Base-by-base conservation (phyloP, 257 asterid species). In the Jaltomata sinuosa region DNA sequence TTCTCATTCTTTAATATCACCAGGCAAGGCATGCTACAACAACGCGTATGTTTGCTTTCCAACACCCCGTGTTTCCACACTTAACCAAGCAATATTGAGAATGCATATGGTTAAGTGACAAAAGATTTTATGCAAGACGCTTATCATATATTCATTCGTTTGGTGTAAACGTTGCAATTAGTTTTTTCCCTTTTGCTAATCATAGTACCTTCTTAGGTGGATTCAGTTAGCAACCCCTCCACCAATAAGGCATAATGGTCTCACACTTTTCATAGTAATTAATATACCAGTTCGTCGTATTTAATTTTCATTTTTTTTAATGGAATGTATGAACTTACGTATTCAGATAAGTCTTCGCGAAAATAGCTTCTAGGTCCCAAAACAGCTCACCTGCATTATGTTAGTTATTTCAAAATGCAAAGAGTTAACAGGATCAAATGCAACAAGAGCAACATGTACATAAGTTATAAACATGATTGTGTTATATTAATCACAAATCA, bases 171-270 rank as follows among this genome's bases (percentile, higher is more conserved):
- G 15, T 6, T 21, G 53, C 54, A 55, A 49, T 38, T 32, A 85
- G 77, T 83, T 85, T 84, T 80, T 85, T 85, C 89, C 88, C 88
- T 82, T 89, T 72, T 64, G 18, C 18, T 49, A 49, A n/a, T 12
- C 19, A 89, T 87, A 67, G 84, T 90, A 77, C 92, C 89, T 85
- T 87, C 91, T 31, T 87, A 68, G 64, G 90, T 89, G 74, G 92
- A 90, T 81, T 91, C 95, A 65, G 91, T 89, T 16, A 88, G 88
- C 85, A 92, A 87, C 67, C 85, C 82, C 84, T 88, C 93, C 83
- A 87, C 91, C 83, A 92, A 82, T 68, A 90, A 84, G 45, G 85
- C 89, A 88, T 86, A 89, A 91, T 89, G 88, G 88, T 89, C 91
- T 34, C 89, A 85, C 91, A 89, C 89, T 16, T 82, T 78, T 68